Evolutionary conservation across 202 grass and related monocot species (phyloP), one percentile per base, ranked within the genome.

Genomic region (Cymbopogon flexuosus): DNA sequence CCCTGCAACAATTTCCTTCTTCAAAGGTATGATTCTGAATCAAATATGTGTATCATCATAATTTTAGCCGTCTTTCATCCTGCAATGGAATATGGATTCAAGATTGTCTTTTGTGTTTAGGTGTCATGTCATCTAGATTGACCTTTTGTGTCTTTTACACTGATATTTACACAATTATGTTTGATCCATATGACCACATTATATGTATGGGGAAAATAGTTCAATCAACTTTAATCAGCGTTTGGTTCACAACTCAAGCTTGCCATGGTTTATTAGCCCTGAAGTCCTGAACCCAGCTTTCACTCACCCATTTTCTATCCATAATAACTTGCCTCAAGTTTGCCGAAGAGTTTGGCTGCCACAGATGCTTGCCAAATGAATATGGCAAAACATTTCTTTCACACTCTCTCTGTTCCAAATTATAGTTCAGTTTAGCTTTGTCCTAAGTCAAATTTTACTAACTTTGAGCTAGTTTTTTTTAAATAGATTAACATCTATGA

Each of bases 1-100:
- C 47, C 95, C 92, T 39, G 92, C 88, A 74, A 98, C 92, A 67
- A 98, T 98, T 65, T 86, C 90, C 42, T 89, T 95, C 77, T 91
- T 95, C 54, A 86, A 76, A 88, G 95, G 92, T 98, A 87, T 56
- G 61, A 21, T 76, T 62, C 13, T 66, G 11, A 35, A 73, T 73
- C 23, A 83, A 46, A 52, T 34, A 21, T 15, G 5, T 40, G 27
- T 43, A 7, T 27, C 21, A 0, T 31, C 52, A 52, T 70, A 42
- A 80, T 61, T 76, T 9, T 43, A 31, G 51, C 70, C 34, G 6
- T 71, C n/a, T n/a, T 34, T 47, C 54, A 76, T 52, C 47, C 23
- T 81, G 31, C 15, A 77, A 56, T 8, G 11, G 77, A 16, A 82
- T 41, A 60, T 74, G 18, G 49, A 45, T 49, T 49, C 16, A 52